A percentile compares a stretch with the other conserved stretches of the same genome.
These are phyloP conservation scores for Blastobotrys illinoisensis DNA, from an alignment of 1,139 yeast genomes.

Conservation along the genomic window DNA sequence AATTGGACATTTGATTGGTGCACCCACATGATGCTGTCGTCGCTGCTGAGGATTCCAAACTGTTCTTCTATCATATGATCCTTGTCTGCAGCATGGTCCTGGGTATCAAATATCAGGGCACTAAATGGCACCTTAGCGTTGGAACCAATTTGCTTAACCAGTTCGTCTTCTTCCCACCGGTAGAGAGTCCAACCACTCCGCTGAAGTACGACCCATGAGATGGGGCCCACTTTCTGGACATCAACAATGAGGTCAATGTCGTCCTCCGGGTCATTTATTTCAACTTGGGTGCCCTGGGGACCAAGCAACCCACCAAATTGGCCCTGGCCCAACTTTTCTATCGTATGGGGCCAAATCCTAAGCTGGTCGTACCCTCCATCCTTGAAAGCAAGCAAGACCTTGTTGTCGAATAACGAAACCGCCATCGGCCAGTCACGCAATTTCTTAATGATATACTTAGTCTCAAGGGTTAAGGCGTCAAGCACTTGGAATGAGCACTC, in stretches of 20 bases:
- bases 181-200: conserved; percentile 23
- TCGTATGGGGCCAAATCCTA: conserved; percentile 2
- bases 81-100: neutral
- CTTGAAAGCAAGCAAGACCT: conserved; percentile 16
- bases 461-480: neutral
- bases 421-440: conserved; percentile 24
- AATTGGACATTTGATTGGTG: conserved; percentile 20
- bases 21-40: conserved; percentile 22
- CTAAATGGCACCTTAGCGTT: conserved; percentile 15
- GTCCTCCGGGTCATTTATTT: conserved; percentile 1
- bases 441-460: neutral
- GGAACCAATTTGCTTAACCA: conserved; percentile 20
- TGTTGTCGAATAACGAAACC: conserved; percentile 19
- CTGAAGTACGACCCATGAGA: conserved; percentile 22
- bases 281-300: neutral
- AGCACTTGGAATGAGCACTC: neutral
- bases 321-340: conserved; percentile 1
- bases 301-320: conserved; percentile 9
- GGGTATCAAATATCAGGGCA: conserved; percentile 5
- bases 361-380: conserved; percentile 15
- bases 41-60: conserved; percentile 22
- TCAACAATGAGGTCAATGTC: conserved; percentile 15
- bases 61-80: conserved; percentile 7
- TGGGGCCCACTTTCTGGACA: conserved; percentile 16
- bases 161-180: conserved; percentile 20